Evolutionary conservation across 2,329 filamentous ascomycete species (phyloP).

Genomic region (Fusarium anthophilum): DNA sequence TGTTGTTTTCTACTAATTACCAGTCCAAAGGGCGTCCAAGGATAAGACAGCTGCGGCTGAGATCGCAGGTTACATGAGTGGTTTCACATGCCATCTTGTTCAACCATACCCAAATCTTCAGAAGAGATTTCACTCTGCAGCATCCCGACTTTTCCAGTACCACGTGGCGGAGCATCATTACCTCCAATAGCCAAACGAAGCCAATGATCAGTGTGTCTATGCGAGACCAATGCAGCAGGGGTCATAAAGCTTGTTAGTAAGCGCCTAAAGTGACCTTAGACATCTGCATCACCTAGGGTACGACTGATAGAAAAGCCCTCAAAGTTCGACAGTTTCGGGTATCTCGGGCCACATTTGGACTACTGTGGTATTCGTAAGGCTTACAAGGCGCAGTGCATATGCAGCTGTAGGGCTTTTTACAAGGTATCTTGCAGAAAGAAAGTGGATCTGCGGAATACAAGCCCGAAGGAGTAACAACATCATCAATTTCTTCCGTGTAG

Average conservation of each 20-base stretch:
- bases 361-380: neutral
- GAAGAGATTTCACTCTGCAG: neutral
- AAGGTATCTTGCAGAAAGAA: neutral
- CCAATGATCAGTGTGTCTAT: neutral
- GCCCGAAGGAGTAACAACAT: neutral
- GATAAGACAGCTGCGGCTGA: neutral
- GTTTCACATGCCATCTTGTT: neutral
- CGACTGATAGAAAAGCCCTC: neutral
- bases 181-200: neutral
- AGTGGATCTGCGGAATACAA: neutral
- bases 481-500: neutral
- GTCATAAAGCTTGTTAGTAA: neutral
- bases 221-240: neutral
- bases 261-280: neutral
- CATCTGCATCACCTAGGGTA: neutral
- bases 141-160: neutral
- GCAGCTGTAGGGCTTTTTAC: neutral
- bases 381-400: neutral
- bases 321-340: neutral
- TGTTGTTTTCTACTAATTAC: neutral
- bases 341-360: neutral
- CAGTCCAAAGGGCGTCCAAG: rapidly evolving
- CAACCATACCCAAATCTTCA: neutral
- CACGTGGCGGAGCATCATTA: neutral
- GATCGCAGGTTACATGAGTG: neutral